Evolutionary conservation across 2,329 filamentous ascomycete genomes (phyloP).

Genomic region (Sporothrix brunneoviolacea): DNA sequence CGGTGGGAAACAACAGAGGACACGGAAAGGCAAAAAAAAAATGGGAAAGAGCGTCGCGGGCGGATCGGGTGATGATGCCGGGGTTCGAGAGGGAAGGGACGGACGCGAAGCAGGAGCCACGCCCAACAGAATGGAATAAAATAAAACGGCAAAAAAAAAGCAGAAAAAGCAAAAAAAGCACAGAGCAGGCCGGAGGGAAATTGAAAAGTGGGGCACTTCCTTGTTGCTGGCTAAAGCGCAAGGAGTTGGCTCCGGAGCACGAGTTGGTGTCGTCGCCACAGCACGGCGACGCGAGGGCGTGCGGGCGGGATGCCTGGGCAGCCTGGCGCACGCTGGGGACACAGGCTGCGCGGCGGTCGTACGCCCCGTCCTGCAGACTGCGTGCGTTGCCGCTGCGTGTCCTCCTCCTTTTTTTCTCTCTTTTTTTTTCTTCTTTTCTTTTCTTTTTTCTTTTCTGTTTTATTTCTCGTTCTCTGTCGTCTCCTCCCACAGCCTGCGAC

Average conservation of each 20-base stretch:
- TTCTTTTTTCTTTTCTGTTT: not conserved
- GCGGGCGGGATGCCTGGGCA: slow-evolving; percentile 3
- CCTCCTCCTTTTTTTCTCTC: not conserved
- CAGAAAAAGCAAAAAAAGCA: not conserved
- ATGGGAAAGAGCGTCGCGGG: slow-evolving; percentile 15
- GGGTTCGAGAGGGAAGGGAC: slow-evolving; percentile 16
- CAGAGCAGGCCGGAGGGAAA: not conserved
- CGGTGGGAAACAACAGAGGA: not conserved
- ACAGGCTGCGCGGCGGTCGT: slow-evolving; percentile 6
- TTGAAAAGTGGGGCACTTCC: slow-evolving; percentile 5
- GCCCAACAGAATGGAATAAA: not conserved
- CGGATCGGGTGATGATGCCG: slow-evolving; percentile 24
- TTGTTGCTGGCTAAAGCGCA: slow-evolving; percentile 7
- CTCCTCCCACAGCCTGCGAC: no score
- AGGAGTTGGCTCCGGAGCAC: not conserved
- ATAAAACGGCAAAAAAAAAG: not conserved
- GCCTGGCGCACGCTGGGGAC: not conserved
- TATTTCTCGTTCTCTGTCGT: not conserved
- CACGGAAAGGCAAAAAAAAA: not conserved
- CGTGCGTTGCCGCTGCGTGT: not conserved
- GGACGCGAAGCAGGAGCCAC: slow-evolving; percentile 12
- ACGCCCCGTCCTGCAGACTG: not conserved
- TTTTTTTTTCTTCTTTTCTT: not conserved
- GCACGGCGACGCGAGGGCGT: not conserved
- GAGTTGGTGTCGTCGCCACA: slow-evolving; percentile 4